These are phyloP conservation scores for Rhodomyrtus psidioides DNA, from an alignment of 441 rosid genomes.

Conservation along the genomic window DNA sequence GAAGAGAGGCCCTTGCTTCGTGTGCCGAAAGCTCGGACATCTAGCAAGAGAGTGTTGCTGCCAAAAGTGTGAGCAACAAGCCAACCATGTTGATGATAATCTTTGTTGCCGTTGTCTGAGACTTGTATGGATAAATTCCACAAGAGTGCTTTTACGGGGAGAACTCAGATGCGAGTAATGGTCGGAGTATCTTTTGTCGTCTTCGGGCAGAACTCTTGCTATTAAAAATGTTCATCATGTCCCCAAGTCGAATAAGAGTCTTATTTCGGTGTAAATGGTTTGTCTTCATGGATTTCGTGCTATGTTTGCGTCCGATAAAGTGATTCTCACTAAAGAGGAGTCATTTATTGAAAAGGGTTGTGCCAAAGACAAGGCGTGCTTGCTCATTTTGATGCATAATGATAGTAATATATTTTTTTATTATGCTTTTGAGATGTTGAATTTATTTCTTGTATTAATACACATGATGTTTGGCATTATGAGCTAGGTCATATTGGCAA, in stretches of 20 bases:
- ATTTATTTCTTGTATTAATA: background rate
- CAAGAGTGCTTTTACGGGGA: background rate
- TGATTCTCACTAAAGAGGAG: conserved; percentile 39
- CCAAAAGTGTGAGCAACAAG: too few species aligned
- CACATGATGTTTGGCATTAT: background rate
- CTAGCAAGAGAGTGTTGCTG: too few species aligned
- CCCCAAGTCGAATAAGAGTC: background rate
- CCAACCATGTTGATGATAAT: too few species aligned
- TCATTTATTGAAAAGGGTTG: background rate
- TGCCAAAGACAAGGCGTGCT: background rate
- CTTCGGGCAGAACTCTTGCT: background rate
- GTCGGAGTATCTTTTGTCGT: background rate
- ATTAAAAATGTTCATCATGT: background rate
- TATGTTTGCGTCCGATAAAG: conserved; percentile 79
- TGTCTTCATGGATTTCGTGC: conserved; percentile 64
- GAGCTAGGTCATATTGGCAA: background rate
- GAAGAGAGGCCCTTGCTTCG: too few species aligned
- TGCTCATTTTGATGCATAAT: background rate
- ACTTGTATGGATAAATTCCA: too few species aligned
- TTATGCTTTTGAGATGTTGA: background rate
- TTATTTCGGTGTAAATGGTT: conserved; percentile 36
- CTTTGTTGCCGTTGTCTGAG: too few species aligned
- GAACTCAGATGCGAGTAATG: background rate
- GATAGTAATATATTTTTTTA: background rate
- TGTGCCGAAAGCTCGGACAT: too few species aligned